Base-by-base conservation (phyloP, 768 basidiomycete species). In the Suillus plorans region DNA sequence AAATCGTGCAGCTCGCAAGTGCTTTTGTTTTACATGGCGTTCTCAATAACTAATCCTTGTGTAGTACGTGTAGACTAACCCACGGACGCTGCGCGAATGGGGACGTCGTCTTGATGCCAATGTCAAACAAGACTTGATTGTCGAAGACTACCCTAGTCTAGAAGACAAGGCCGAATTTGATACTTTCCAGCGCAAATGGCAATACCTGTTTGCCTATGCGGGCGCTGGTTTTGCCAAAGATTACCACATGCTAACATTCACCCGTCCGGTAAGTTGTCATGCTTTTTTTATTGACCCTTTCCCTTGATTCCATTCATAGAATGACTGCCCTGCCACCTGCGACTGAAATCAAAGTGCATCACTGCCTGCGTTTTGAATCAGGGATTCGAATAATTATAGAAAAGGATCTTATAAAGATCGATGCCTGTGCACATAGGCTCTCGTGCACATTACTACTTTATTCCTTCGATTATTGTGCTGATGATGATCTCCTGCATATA, bases 41-140 rank as follows among this genome's bases (percentile, higher is more conserved):
- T 63, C 52, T 63, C 58, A 57, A 28, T 50, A 53, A n/a, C 44
- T 61, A 39, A 71, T 13, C 20, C 53, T 50, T 50, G n/a, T 36
- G 63, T 61, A 22, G 63, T 61, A 25, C 31, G 41, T 59, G 58
- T 57, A 72, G 70, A 72, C 56, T 72, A 97, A 97, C 78, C 93
- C 95, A 37, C 89, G 94, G 59, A 97, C 95, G 34, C 84, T 97
- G n/a, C 87, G 94, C 60, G 93, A 94, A 79, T 97, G 95, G 95
- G 87, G 87, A 37, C 82, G 89, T 39, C 85, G 93, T 37, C 86
- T 96, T 14, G 86, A 89, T 65, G 77, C 79, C 56, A 90, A 90
- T 72, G 73, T 88, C 47, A 79, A 80, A 13, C 88, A 86, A 68
- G 87, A 88, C 16, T 68, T 83, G 62, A 80, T 91, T 52, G 68